Evolutionary conservation across 2,329 filamentous ascomycete genomes (phyloP).

Genomic region (Penicillium olsonii): DNA sequence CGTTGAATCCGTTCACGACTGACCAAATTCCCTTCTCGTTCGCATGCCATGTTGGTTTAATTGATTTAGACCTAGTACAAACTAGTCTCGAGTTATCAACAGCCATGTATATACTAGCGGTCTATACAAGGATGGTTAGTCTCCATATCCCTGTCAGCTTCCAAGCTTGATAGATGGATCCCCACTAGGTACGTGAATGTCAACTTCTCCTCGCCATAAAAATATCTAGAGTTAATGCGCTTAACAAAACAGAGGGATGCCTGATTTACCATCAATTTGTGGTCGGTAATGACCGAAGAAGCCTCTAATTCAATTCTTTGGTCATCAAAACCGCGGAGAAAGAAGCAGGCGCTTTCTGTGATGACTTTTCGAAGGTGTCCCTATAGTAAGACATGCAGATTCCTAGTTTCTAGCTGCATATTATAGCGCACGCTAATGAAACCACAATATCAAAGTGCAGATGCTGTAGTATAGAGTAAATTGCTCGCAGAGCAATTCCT

Average conservation of each 20-base stretch:
- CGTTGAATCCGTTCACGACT: too few species aligned
- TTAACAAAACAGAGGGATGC: neutral
- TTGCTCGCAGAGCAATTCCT: neutral
- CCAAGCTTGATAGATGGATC: too few species aligned
- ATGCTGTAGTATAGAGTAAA: too few species aligned
- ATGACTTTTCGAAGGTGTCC: neutral
- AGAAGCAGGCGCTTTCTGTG: neutral
- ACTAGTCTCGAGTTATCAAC: neutral
- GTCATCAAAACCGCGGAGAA: too few species aligned
- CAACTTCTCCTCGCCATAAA: neutral
- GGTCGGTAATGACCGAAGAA: too few species aligned
- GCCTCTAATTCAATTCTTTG: too few species aligned
- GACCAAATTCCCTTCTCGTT: neutral
- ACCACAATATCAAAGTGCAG: too few species aligned
- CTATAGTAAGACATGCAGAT: neutral
- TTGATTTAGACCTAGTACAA: neutral
- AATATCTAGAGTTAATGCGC: too few species aligned
- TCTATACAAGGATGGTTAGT: too few species aligned
- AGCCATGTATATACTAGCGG: too few species aligned
- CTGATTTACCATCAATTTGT: too few species aligned
- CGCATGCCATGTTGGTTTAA: neutral
- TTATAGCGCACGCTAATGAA: neutral
- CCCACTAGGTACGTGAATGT: neutral
- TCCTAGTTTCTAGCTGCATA: neutral
- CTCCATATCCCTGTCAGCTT: too few species aligned